Evolutionary conservation across 495 filamentous ascomycete species (phyloP), one percentile per base, ranked within the genome.

Genomic region (Hyphodiscus hymeniophilus): DNA sequence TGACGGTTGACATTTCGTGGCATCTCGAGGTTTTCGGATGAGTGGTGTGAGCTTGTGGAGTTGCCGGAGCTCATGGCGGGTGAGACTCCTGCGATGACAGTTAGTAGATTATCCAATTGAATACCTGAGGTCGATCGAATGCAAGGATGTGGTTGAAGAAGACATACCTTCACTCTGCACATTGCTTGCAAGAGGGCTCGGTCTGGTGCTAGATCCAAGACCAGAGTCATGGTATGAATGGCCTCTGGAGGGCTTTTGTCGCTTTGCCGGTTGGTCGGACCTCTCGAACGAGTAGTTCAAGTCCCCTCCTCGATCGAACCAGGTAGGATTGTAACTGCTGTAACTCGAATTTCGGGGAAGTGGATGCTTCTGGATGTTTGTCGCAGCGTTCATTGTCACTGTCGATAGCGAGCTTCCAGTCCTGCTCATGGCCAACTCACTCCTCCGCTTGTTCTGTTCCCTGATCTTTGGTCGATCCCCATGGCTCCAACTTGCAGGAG

Each of bases 401-500:
- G 34, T 51, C 3, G 53, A 52, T 1, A 57, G 17, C 15, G 44
- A 40, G 21, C 47, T 56, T 42, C 36, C 38, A 15, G 57, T 59
- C 17, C 57, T 41, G 24, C 50, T 54, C 38, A 53, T 53, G 2
- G 26, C 36, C 57, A 57, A 56, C 32, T 60, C 42, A 42, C 53
- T 54, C 26, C 57, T 44, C 26, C 57, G 47, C 31, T 55, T 50
- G 50, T 60, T 53, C 28, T 60, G 56, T 18, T 57, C 48, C 38
- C 38, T 50, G 51, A 60, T 60, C 46, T 57, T 55, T 1, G 40
- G 17, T n/a, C 48, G 20, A 41, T 60, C 58, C 18, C 50, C 51
- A 24, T 43, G 57, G 45, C 65, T 67, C 69, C 70, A 77, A 20
- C 58, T 66, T 0, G 68, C 60, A 6, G 77, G 79, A 2, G 71